Evolutionary conservation across 306 rosid species (phyloP).

Genomic region (Medicago arabica): DNA sequence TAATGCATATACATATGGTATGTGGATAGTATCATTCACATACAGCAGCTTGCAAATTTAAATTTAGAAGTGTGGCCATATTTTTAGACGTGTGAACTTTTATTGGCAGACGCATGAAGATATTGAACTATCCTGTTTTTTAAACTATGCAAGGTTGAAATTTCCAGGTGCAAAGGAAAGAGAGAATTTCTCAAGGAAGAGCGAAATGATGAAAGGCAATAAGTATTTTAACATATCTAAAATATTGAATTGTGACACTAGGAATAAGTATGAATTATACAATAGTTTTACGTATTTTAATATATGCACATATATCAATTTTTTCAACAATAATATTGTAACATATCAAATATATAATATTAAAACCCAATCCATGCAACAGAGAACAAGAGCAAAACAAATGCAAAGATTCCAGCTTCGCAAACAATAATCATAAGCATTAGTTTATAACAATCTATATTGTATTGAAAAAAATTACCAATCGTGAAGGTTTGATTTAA

Average conservation of each 20-base stretch:
- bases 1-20: background rate
- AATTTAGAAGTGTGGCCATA: background rate
- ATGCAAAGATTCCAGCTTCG: slow-evolving; percentile 22
- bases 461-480: slow-evolving; percentile 59
- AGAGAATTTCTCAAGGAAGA: background rate
- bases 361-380: slow-evolving; percentile 18
- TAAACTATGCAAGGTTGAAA: background rate
- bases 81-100: background rate
- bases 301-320: background rate
- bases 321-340: background rate
- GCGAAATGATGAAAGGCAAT: background rate
- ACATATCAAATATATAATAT: background rate
- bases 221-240: background rate
- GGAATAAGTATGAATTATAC: background rate
- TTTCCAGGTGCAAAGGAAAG: background rate
- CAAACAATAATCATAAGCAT: slow-evolving; percentile 33
- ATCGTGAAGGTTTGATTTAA: slow-evolving; percentile 93
- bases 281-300: background rate
- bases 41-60: background rate
- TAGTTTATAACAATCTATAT: slow-evolving; percentile 20
- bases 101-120: background rate
- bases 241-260: background rate
- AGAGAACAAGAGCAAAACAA: slow-evolving; percentile 21
- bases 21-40: background rate
- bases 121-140: background rate